phyloP scores from a whole-genome alignment of 83 land plant species.

The Picea mariana region DNA sequence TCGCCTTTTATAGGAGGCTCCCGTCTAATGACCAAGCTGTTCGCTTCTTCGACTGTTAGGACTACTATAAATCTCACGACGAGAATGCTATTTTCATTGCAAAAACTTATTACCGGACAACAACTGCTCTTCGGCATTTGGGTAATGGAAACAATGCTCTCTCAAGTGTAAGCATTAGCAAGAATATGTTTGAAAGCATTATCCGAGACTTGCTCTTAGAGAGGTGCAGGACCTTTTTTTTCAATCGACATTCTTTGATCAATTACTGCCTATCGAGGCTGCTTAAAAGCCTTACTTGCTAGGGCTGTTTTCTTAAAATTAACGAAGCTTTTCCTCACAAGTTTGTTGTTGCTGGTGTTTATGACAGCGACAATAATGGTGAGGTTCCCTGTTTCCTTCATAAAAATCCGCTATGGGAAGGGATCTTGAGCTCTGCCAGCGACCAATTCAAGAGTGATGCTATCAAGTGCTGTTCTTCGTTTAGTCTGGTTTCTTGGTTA shows the following conservation, averaged over 20 bases:
- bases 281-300: conserved; percentile 6
- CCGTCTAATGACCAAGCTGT: too few relatives aligned
- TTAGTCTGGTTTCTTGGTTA: background rate
- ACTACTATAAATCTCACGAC: conserved; percentile 94
- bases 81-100: conserved; percentile 93
- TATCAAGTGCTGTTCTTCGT: conserved; percentile 9
- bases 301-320: background rate
- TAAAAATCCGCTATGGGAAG: background rate
- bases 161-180: conserved; percentile 86
- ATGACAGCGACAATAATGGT: background rate
- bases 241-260: background rate
- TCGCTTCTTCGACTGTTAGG: conserved; percentile 33
- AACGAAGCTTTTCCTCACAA: too few relatives aligned
- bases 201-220: conserved; percentile 72
- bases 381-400: background rate
- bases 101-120: conserved; percentile 82
- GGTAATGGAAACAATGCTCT: conserved; percentile 74
- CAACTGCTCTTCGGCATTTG: conserved; percentile 80
- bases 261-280: background rate
- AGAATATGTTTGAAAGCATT: conserved; percentile 92
- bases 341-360: background rate
- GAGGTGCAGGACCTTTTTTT: conserved; percentile 5
- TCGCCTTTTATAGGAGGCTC: too few relatives aligned
- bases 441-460: background rate
- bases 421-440: background rate